Base-by-base conservation (phyloP, 2,329 filamentous ascomycete genomes). In the Colletotrichum sp. region DNA sequence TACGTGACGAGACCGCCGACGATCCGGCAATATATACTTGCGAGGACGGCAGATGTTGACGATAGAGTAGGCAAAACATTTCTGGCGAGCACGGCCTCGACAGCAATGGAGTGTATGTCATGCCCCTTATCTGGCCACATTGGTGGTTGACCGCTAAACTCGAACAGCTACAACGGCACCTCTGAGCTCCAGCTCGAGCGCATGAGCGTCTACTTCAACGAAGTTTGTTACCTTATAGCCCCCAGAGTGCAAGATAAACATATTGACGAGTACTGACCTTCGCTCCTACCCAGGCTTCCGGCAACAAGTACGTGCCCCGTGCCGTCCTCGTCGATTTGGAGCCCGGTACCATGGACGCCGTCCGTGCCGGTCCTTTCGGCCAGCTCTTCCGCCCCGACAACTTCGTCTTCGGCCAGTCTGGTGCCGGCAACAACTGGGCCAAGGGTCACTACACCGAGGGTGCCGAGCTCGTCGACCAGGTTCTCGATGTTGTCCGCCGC, bases 361-460 rank as follows among this genome's bases (percentile, higher is more conserved):
- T 99, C 90, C 96, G 96, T 87, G 95, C 96, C 82, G 96, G 97
- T 88, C 97, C 97, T 81, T 99, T 99, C 87, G 97, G 97, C 82
- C 95, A 98, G 91, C 96, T 99, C 82, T 99, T 99, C 96, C 96
- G 97, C 80, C 97, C 97, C 86, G 97, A 99, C 91, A 99, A 99
- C 94, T 99, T 99, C 90, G 96, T 99, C 86, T 99, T 99, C 88
- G 97, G 97, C 83, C 97, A 99, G 91, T 99, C 97, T 83, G 96
- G 97, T 92, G 97, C 97, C 87, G 97, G 97, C 90, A 99, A 99
- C 95, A 99, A 99, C 94, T 99, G 97, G 97, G 97, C 97, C 88
- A 99, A 99, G 94, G 97, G 97, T 90, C 97, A 99, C 88, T 99
- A 99, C 93, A 99, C 97, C 80, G 97, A 99, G 91, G 97, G 97